phyloP scores from a whole-genome alignment of 2,329 filamentous ascomycete species.

The Aspergillus melleus region DNA sequence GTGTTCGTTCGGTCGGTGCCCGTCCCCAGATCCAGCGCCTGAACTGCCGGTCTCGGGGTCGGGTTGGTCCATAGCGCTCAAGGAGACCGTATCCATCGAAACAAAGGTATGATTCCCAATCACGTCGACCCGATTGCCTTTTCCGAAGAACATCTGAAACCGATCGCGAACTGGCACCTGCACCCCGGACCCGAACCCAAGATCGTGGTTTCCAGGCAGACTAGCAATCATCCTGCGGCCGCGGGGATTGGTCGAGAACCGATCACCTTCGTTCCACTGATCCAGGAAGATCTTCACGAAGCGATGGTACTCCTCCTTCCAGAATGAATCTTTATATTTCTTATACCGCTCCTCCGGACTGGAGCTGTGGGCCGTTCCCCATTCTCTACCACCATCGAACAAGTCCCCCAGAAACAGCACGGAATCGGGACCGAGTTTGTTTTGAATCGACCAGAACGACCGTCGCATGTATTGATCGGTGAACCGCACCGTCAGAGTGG shows the following conservation, averaged over 20 bases:
- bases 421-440: slow-evolving; percentile 76
- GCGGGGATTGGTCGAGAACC: slow-evolving; percentile 58
- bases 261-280: slow-evolving; percentile 62
- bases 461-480: slow-evolving; percentile 90
- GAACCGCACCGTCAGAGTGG: slow-evolving; percentile 65
- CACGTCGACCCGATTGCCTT: slow-evolving; percentile 86
- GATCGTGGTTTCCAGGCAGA: slow-evolving; percentile 90
- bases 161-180: slow-evolving; percentile 76
- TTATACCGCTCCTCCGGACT: slow-evolving; percentile 68
- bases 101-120: slow-evolving; percentile 95
- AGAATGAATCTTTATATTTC: slow-evolving; percentile 77
- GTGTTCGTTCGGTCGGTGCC: slow-evolving; percentile 53
- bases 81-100: slow-evolving; percentile 81
- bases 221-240: slow-evolving; percentile 79
- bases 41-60: slow-evolving; percentile 50
- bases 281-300: slow-evolving; percentile 85
- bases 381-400: slow-evolving; percentile 94
- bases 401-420: slow-evolving; percentile 90
- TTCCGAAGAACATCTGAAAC: slow-evolving; percentile 86
- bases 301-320: slow-evolving; percentile 80
- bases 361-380: slow-evolving; percentile 68
- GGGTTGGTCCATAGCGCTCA: slow-evolving; percentile 70
- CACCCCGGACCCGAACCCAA: slow-evolving; percentile 85
- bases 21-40: slow-evolving; percentile 47
- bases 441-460: slow-evolving; percentile 76